A percentile compares a stretch with the other conserved stretches of the same genome.
phyloP scores from a whole-genome alignment of 1,139 yeast species.

The Yamadazyma buinensis region DNA sequence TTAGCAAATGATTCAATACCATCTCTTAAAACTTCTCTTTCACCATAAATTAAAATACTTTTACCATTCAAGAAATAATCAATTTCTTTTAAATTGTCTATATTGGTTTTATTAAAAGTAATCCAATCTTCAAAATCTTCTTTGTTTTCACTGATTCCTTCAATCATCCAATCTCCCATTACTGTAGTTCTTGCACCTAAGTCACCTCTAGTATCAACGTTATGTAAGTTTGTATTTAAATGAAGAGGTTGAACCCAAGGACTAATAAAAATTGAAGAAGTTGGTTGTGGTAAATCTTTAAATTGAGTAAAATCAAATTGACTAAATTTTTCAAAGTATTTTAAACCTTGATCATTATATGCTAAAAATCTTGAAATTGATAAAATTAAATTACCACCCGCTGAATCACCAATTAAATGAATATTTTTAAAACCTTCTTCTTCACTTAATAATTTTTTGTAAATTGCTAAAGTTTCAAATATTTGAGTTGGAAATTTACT shows the following conservation, averaged over 20 bases:
- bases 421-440: constrained; percentile 25
- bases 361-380: constrained; percentile 30
- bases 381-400: constrained; percentile 41
- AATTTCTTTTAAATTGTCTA: constrained; percentile 19
- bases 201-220: constrained; percentile 26
- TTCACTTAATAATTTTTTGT: constrained; percentile 22
- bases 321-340: constrained; percentile 16
- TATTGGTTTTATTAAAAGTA: constrained; percentile 22
- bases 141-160: constrained; percentile 8
- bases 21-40: constrained; percentile 32
- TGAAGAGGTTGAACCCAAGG: constrained; percentile 41
- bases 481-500: constrained; percentile 38
- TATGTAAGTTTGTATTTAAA: constrained; percentile 16
- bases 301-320: constrained; percentile 12
- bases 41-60: constrained; percentile 34
- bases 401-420: constrained; percentile 43
- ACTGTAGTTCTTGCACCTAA: constrained; percentile 25
- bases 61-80: constrained; percentile 21
- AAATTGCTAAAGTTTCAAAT: constrained; percentile 27
- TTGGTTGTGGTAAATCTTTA: constrained; percentile 21
- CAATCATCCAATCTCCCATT: constrained; percentile 29
- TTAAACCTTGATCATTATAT: constrained; percentile 27
- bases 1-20: constrained; percentile 21
- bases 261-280: constrained; percentile 30
- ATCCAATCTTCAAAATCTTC: constrained; percentile 20